A percentile compares a stretch with the other conserved stretches of the same genome.
Conservation (phyloP, 2,329 filamentous ascomycete genomes). For the Curvularia lunata region DNA sequence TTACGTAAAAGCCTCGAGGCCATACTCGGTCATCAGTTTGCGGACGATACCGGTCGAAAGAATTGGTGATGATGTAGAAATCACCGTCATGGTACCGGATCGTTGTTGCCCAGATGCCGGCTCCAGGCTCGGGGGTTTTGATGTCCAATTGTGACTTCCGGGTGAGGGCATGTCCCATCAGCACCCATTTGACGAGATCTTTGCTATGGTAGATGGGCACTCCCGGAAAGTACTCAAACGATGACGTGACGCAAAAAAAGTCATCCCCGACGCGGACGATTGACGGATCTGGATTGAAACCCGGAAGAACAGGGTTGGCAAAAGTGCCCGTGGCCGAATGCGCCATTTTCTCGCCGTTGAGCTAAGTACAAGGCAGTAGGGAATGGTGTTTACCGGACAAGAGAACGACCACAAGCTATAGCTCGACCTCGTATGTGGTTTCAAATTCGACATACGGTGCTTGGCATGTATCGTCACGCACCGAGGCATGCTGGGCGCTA, state of each 20-base stretch:
- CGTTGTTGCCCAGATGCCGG: slow-evolving; percentile 32
- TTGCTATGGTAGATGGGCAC: slow-evolving; percentile 61
- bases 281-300: slow-evolving; percentile 59
- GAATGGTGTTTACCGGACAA: background rate
- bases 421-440: background rate
- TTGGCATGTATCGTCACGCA: background rate
- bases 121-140: slow-evolving; percentile 36
- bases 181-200: slow-evolving; percentile 59
- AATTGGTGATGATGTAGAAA: slow-evolving; percentile 34
- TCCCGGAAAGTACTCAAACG: slow-evolving; percentile 61
- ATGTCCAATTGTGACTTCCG: slow-evolving; percentile 47
- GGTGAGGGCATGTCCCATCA: slow-evolving; percentile 49
- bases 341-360: background rate
- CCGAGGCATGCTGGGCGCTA: background rate
- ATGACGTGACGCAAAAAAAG: slow-evolving; percentile 61
- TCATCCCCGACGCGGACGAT: slow-evolving; percentile 50
- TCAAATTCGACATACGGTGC: background rate
- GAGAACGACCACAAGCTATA: background rate
- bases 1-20: slow-evolving; percentile 58
- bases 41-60: slow-evolving; percentile 33
- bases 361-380: background rate
- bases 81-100: slow-evolving; percentile 25
- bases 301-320: slow-evolving; percentile 26
- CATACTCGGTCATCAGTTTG: slow-evolving; percentile 48
- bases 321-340: slow-evolving; percentile 6